Conservation (phyloP, 106 monocot species). For the Chionographis japonica region DNA sequence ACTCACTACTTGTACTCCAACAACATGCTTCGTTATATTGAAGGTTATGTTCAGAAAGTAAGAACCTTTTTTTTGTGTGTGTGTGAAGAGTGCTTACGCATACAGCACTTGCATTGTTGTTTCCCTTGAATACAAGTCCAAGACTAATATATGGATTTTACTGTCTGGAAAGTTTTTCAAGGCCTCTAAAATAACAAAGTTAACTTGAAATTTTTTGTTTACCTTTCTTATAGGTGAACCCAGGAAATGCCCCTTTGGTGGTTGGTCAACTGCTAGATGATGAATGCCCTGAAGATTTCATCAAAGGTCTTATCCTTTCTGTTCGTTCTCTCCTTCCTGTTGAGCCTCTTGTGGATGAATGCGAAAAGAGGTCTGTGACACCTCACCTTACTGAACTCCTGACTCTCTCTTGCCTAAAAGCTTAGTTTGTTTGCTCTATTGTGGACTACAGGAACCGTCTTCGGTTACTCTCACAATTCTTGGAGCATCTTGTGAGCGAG, state of each 20-base stretch:
- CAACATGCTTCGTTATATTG: conserved; percentile 99
- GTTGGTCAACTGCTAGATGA: conserved; percentile 93
- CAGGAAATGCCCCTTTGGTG: conserved; percentile 86
- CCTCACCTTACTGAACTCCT: background rate
- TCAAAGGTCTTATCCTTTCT: conserved; percentile 93
- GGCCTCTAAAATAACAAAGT: too few species aligned
- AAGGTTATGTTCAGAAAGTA: conserved; percentile 99
- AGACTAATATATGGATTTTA: background rate
- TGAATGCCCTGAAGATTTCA: conserved; percentile 98
- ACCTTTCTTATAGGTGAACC: conserved; percentile 67
- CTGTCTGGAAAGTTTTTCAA: too few species aligned
- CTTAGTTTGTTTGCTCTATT: conserved; percentile 5
- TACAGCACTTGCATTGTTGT: background rate
- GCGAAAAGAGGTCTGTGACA: conserved; percentile 76
- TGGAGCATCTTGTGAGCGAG: conserved; percentile 97
- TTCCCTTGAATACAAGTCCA: background rate
- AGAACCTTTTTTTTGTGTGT: conserved; percentile 2
- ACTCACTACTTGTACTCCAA: conserved; percentile 93
- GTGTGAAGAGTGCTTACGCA: background rate
- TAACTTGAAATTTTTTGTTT: background rate
- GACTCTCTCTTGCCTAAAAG: background rate
- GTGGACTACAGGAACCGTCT: conserved; percentile 67
- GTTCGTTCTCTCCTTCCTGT: conserved; percentile 96
- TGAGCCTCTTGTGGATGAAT: conserved; percentile 95
- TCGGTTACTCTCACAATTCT: conserved; percentile 82